A percentile compares a stretch with the other conserved stretches of the same genome.
phyloP scores from a whole-genome alignment of 805 yeast genomes.

The Candida boleticola region DNA sequence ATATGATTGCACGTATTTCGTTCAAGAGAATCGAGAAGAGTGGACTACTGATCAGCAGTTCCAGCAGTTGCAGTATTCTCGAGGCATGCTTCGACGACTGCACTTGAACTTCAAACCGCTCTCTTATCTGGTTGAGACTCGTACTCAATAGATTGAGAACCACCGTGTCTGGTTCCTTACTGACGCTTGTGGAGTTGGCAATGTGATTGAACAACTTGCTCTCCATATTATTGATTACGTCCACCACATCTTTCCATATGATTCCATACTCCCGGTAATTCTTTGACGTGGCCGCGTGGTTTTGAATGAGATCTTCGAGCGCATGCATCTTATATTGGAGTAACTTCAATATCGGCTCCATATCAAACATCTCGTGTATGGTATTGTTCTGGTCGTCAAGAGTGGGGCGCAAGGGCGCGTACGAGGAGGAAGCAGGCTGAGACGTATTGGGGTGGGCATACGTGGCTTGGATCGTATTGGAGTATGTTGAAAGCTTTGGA shows the following conservation, averaged over 20 bases:
- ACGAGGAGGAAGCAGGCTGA: background rate
- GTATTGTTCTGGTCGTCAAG: constrained; percentile 37
- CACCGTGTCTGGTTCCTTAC: background rate
- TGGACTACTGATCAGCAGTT: background rate
- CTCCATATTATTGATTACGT: constrained; percentile 25
- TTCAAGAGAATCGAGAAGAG: constrained; percentile 13
- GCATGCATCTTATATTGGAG: constrained; percentile 29
- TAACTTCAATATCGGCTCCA: constrained; percentile 30
- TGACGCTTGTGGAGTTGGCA: background rate
- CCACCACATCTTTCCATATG: constrained; percentile 27
- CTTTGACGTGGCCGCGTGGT: background rate
- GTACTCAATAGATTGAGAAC: background rate
- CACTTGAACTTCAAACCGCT: constrained; percentile 5
- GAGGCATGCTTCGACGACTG: constrained; percentile 6
- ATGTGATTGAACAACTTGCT: constrained; percentile 12
- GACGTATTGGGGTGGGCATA: background rate
- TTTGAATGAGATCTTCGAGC: constrained; percentile 18
- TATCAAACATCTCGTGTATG: constrained; percentile 28
- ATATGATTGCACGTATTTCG: constrained; percentile 21
- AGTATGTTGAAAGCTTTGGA: constrained; percentile 1
- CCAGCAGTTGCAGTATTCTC: too few relatives aligned
- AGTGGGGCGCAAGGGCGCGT: constrained; percentile 1
- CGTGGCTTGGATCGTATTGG: background rate
- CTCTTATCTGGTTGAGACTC: background rate
- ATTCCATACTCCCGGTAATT: constrained; percentile 14